A percentile compares a stretch with the other conserved stretches of the same genome.
phyloP scores from a whole-genome alignment of 257 asterid genomes.

The Schizonepeta tenuifolia region DNA sequence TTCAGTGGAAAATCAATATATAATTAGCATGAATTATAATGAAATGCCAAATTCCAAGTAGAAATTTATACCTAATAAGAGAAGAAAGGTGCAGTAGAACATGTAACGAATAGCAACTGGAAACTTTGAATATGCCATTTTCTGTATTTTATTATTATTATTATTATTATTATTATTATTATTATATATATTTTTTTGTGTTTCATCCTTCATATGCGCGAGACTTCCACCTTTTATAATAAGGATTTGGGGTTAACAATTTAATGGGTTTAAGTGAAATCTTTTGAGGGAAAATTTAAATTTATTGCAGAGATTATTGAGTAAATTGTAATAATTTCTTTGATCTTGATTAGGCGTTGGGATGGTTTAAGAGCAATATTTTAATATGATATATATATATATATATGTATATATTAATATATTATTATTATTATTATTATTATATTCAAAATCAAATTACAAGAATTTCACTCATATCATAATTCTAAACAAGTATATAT shows the following conservation, averaged over 20 bases:
- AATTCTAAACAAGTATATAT: too few species aligned
- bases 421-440: too few species aligned
- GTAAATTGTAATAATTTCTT: background rate
- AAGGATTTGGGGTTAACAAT: background rate
- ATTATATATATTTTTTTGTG: background rate
- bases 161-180: too few species aligned
- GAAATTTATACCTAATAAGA: background rate
- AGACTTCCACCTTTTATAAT: background rate
- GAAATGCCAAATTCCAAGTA: background rate
- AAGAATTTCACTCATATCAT: too few species aligned
- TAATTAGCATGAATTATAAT: background rate
- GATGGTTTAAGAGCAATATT: too few species aligned
- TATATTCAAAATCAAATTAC: too few species aligned
- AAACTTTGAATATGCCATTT: slow-evolving; percentile 6
- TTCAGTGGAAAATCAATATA: background rate
- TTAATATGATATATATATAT: too few species aligned
- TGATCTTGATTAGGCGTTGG: background rate
- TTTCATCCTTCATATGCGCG: background rate
- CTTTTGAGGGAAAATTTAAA: background rate
- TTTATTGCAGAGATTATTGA: background rate
- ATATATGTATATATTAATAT: too few species aligned
- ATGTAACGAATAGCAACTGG: background rate
- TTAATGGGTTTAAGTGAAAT: background rate
- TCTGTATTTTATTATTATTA: too few species aligned
- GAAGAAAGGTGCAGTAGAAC: slow-evolving; percentile 1